These are phyloP conservation scores for Fusarium odoratissimum DNA, from an alignment of 2,329 filamentous ascomycete species.

Conservation along the genomic window DNA sequence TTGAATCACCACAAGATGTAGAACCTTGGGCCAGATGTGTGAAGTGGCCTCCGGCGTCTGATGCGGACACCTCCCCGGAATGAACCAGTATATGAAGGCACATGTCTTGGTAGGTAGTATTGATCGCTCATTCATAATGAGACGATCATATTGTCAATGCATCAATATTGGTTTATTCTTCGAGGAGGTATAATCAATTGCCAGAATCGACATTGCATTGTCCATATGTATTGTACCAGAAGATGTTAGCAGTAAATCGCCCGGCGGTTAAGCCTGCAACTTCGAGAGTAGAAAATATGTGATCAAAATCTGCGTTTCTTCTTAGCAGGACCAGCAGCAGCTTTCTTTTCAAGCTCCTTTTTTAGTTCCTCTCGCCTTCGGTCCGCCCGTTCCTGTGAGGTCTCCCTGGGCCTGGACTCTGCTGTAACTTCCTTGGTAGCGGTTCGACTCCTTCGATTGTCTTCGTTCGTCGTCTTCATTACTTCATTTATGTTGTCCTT, in stretches of 20 bases:
- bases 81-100: neutral
- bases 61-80: neutral
- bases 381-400: conserved; percentile 60
- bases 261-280: neutral
- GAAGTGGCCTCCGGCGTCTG: neutral
- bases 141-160: neutral
- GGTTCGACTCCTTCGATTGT: conserved; percentile 38
- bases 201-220: neutral
- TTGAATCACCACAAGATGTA: neutral
- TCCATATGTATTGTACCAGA: neutral
- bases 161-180: neutral
- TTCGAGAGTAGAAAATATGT: neutral
- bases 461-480: conserved; percentile 21
- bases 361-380: conserved; percentile 64
- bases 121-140: neutral
- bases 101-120: neutral
- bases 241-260: neutral
- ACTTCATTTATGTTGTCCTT: conserved; percentile 16
- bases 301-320: conserved; percentile 67
- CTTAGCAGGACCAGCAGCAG: conserved; percentile 61
- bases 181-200: neutral
- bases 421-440: conserved; percentile 36
- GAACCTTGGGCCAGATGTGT: neutral
- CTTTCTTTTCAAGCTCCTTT: conserved; percentile 62
- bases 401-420: conserved; percentile 54